Conservation (phyloP, 148 eudicot genomes). For the Amaranthus palmeri region DNA sequence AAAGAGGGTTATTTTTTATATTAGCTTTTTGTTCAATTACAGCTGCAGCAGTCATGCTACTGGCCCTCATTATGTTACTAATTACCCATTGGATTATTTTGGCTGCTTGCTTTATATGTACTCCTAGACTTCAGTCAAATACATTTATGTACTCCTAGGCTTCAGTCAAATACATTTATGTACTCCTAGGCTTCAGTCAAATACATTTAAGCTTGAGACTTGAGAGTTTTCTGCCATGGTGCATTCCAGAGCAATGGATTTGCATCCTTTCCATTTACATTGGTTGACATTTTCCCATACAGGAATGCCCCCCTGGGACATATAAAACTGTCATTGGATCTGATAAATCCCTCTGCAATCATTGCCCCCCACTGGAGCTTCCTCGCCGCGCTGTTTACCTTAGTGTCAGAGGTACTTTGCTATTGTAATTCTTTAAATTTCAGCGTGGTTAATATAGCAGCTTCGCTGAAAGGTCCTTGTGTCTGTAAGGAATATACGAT, state of each 20-base stretch:
- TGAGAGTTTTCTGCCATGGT: not conserved
- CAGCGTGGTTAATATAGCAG: not conserved
- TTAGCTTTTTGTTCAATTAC: not conserved
- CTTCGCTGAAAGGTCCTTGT: not conserved
- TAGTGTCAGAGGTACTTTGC: constrained; percentile 58
- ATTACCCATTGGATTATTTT: not conserved
- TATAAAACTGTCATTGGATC: constrained; percentile 85
- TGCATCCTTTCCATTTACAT: not conserved
- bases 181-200: not conserved
- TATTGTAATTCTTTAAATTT: not conserved
- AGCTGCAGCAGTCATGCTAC: not conserved
- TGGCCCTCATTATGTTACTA: not conserved
- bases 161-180: not conserved
- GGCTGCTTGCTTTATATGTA: not conserved
- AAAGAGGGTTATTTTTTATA: not conserved
- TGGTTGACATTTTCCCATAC: constrained; percentile 20
- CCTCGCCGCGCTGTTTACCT: constrained; percentile 72
- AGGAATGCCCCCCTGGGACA: constrained; percentile 94
- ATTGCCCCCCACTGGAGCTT: constrained; percentile 64
- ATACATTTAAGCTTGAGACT: not conserved
- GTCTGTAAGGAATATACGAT: not conserved
- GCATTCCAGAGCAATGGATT: no score
- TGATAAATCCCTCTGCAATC: constrained; percentile 60
- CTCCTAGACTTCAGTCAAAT: not conserved
- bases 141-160: not conserved